phyloP scores from a whole-genome alignment of 1,284 basidiomycete genomes.

The Nidula niveotomentosa region DNA sequence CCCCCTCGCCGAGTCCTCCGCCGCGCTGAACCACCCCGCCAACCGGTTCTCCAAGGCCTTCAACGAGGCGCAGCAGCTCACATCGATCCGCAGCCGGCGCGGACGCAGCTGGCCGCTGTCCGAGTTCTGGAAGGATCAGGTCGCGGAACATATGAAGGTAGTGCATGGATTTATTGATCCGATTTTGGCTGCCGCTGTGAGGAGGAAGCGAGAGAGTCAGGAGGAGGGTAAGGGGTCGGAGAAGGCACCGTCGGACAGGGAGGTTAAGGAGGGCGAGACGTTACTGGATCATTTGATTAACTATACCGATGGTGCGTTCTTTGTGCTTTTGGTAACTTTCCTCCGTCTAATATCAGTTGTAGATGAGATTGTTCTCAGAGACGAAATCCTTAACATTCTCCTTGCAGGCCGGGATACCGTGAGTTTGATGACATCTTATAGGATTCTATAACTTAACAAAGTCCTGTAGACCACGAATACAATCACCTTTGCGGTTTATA shows the following conservation, averaged over 20 bases:
- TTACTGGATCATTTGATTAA: slow-evolving; percentile 39
- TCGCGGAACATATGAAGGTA: slow-evolving; percentile 24
- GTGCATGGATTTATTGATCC: slow-evolving; percentile 41
- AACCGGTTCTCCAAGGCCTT: slow-evolving; percentile 39
- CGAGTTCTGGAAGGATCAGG: slow-evolving; percentile 40
- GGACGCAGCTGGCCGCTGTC: slow-evolving; percentile 36
- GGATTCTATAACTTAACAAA: not conserved
- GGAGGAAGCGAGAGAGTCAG: slow-evolving; percentile 10
- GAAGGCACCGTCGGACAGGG: slow-evolving; percentile 9
- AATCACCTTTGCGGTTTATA: slow-evolving; percentile 42
- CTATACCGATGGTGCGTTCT: slow-evolving; percentile 33
- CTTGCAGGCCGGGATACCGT: slow-evolving; percentile 41
- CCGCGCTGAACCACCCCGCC: slow-evolving; percentile 24
- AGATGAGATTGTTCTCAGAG: slow-evolving; percentile 35
- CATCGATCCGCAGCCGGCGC: slow-evolving; percentile 25
- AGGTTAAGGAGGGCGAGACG: slow-evolving; percentile 30
- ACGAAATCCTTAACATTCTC: slow-evolving; percentile 30
- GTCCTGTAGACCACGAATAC: slow-evolving; percentile 32
- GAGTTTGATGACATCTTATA: slow-evolving; percentile 5
- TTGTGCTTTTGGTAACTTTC: not conserved
- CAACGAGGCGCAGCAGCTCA: slow-evolving; percentile 28
- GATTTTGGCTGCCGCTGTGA: slow-evolving; percentile 35
- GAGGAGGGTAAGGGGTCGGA: not conserved
- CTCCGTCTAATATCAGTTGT: not conserved
- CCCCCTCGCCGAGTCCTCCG: slow-evolving; percentile 10